A percentile compares a stretch with the other conserved stretches of the same genome.
Conservation (phyloP, 306 rosid species). For the Mucuna pruriens region DNA sequence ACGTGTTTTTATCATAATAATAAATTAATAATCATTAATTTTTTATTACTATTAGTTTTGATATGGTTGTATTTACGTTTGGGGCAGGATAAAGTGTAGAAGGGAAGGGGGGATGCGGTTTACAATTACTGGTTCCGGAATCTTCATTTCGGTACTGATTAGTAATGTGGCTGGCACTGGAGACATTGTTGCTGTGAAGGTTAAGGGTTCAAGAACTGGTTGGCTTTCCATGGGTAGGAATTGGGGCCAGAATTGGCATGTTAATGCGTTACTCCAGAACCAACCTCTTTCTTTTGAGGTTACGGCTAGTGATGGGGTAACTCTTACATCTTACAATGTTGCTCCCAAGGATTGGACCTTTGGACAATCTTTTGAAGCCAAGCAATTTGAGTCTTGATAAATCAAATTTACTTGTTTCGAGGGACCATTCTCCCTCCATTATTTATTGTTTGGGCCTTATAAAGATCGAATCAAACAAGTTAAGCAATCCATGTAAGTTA, state of each 20-base stretch:
- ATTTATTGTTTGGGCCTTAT: neutral
- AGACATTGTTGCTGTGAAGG: conserved; percentile 71
- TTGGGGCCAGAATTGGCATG: conserved; percentile 98
- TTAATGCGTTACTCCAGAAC: conserved; percentile 73
- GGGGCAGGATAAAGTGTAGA: conserved; percentile 75
- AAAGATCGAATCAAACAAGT: neutral
- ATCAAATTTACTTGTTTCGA: neutral
- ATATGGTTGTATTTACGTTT: conserved; percentile 12
- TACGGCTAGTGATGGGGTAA: conserved; percentile 65
- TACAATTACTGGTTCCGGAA: conserved; percentile 65
- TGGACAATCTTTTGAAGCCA: conserved; percentile 90
- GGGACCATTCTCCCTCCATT: neutral
- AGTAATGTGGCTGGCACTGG: conserved; percentile 84
- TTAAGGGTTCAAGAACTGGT: conserved; percentile 89
- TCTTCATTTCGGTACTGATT: conserved; percentile 77
- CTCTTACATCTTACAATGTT: conserved; percentile 75
- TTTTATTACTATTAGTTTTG: no score
- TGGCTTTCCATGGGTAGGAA: conserved; percentile 98
- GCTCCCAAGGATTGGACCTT: conserved; percentile 86
- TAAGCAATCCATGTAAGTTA: neutral
- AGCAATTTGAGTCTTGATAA: conserved; percentile 65
- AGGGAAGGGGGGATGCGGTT: conserved; percentile 83
- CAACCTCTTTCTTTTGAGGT: conserved; percentile 95
- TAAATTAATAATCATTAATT: no score
- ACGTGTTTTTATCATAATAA: no score